A percentile compares a stretch with the other conserved stretches of the same genome.
Evolutionary conservation across 495 filamentous ascomycete species (phyloP).

Genomic region (Extremus antarcticus): DNA sequence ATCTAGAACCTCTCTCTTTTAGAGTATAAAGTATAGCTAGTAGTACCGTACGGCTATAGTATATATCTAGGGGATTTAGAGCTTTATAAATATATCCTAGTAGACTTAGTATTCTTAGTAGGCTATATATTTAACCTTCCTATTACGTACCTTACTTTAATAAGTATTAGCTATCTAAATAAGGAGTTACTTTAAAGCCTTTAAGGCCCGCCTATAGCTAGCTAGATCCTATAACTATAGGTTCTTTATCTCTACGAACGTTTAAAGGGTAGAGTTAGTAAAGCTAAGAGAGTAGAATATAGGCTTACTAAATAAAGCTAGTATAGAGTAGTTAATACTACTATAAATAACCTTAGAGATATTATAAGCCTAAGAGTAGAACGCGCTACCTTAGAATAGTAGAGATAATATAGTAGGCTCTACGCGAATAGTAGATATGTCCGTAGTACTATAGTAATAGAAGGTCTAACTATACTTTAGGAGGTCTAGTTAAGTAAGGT

Average conservation of each 20-base stretch:
- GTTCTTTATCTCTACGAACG: no score
- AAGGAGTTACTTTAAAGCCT: background rate
- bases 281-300: background rate
- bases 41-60: background rate
- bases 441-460: background rate
- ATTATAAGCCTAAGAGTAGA: background rate
- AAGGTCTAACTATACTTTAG: background rate
- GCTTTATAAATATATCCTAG: background rate
- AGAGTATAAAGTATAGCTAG: background rate
- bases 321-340: background rate
- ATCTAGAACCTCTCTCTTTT: background rate
- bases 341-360: background rate
- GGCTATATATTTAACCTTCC: no score
- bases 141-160: background rate
- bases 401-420: background rate
- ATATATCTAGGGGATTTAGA: background rate
- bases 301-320: background rate
- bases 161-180: background rate
- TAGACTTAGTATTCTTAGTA: no score
- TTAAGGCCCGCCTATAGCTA: no score
- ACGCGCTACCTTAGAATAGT: background rate
- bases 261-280: background rate
- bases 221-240: no score
- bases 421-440: background rate
- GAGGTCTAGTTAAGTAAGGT: background rate